These are phyloP conservation scores for Aspergillus chevalieri DNA, from an alignment of 2,329 filamentous ascomycete species.

Conservation along the genomic window DNA sequence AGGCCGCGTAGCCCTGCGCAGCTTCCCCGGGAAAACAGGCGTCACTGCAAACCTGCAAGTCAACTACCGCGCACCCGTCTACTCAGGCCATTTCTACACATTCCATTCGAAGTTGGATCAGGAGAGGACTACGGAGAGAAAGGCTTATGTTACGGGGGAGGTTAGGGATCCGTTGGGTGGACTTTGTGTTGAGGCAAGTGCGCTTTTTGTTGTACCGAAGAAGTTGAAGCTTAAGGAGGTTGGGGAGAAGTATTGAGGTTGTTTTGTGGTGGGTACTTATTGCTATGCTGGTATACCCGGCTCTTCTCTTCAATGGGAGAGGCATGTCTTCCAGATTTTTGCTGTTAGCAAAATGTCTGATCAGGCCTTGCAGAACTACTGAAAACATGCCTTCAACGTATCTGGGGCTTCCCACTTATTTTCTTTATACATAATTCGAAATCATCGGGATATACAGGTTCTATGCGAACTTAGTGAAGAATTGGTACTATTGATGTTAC, in stretches of 20 bases:
- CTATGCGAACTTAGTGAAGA: too few relatives aligned
- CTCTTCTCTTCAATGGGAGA: too few relatives aligned
- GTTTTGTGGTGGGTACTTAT: not conserved
- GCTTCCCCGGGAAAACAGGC: slow-evolving; percentile 46
- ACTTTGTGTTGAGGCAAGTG: slow-evolving; percentile 54
- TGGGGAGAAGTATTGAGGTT: slow-evolving; percentile 34
- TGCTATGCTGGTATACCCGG: not conserved
- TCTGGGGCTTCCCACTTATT: too few relatives aligned
- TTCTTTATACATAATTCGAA: too few relatives aligned
- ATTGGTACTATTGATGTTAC: too few relatives aligned
- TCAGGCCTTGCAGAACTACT: too few relatives aligned
- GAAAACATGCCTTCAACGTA: too few relatives aligned
- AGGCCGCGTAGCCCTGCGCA: slow-evolving; percentile 53
- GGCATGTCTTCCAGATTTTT: too few relatives aligned
- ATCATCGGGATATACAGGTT: too few relatives aligned
- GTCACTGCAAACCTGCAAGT: slow-evolving; percentile 55
- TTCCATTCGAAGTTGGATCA: slow-evolving; percentile 44
- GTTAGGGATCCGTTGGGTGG: slow-evolving; percentile 42
- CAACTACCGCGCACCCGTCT: slow-evolving; percentile 57
- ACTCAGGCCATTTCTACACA: slow-evolving; percentile 58
- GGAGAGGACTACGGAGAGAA: slow-evolving; percentile 33
- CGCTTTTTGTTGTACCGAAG: slow-evolving; percentile 55
- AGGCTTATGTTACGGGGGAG: slow-evolving; percentile 31
- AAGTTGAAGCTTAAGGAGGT: slow-evolving; percentile 37
- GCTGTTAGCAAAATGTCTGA: too few relatives aligned